Conservation (phyloP, 1,284 basidiomycete species). For the Singerocomus rubriflavus region DNA sequence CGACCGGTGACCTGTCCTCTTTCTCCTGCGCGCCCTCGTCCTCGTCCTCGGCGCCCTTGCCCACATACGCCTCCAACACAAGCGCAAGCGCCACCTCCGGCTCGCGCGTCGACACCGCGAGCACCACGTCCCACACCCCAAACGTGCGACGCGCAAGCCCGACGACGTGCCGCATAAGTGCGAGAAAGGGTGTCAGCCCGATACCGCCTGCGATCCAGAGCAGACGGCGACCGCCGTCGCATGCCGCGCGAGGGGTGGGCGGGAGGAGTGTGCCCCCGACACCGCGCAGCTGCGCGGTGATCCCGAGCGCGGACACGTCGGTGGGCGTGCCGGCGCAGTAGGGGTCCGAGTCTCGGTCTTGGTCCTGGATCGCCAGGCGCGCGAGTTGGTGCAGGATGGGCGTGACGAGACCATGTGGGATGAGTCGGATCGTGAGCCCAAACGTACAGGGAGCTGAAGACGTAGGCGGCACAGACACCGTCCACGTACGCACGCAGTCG, state of each 20-base stretch:
- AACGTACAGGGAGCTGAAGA: slow-evolving; percentile 27
- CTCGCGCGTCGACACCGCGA: slow-evolving; percentile 24
- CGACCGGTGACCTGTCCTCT: too few species aligned
- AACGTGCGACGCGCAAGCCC: slow-evolving; percentile 11
- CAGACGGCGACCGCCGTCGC: slow-evolving; percentile 22
- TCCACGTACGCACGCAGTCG: slow-evolving; percentile 65
- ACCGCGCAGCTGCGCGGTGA: slow-evolving; percentile 34
- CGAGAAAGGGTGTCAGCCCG: slow-evolving; percentile 22
- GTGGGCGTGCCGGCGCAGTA: background rate
- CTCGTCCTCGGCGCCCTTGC: too few species aligned
- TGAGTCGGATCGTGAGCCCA: slow-evolving; percentile 29
- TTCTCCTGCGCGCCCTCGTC: too few species aligned
- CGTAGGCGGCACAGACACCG: slow-evolving; percentile 43
- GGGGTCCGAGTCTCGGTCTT: slow-evolving; percentile 14
- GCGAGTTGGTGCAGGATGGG: slow-evolving; percentile 23
- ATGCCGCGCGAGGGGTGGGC: slow-evolving; percentile 23
- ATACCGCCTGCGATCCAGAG: slow-evolving; percentile 29
- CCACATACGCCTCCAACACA: slow-evolving; percentile 19
- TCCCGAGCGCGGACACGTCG: slow-evolving; percentile 27
- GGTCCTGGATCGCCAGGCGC: too few species aligned
- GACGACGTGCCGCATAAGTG: slow-evolving; percentile 15
- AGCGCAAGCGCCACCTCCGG: slow-evolving; percentile 22
- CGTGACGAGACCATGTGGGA: slow-evolving; percentile 40
- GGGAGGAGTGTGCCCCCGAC: slow-evolving; percentile 31
- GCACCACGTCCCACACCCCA: slow-evolving; percentile 19